phyloP scores from a whole-genome alignment of 192 early-diverging fungal species.

The Rhizoclosmatium globosum region DNA sequence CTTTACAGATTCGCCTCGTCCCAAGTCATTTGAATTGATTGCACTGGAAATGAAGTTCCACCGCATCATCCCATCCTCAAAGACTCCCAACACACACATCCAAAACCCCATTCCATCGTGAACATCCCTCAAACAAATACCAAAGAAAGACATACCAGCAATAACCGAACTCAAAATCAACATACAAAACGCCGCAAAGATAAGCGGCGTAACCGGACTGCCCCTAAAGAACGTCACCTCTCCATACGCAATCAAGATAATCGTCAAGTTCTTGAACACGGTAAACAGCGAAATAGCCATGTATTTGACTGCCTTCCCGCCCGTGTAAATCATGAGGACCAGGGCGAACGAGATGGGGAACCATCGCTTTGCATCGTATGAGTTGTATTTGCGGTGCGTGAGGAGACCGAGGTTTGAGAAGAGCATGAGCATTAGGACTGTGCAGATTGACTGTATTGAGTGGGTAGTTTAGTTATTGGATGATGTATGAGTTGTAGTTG shows the following conservation, averaged over 20 bases:
- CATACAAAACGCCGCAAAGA: slow-evolving; percentile 37
- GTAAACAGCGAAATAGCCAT: slow-evolving; percentile 95
- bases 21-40: no score
- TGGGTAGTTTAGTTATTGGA: not conserved
- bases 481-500: not conserved
- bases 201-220: slow-evolving; percentile 78
- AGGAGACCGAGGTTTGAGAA: slow-evolving; percentile 42
- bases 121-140: no score
- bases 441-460: slow-evolving; percentile 33
- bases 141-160: slow-evolving; percentile 49
- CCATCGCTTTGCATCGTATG: slow-evolving; percentile 57
- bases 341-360: slow-evolving; percentile 86
- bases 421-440: slow-evolving; percentile 58
- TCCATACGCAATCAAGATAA: slow-evolving; percentile 95
- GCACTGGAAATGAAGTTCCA: no score
- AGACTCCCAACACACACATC: no score
- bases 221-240: slow-evolving; percentile 88
- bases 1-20: no score
- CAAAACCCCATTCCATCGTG: no score
- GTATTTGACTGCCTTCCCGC: slow-evolving; percentile 91
- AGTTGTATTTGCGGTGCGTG: slow-evolving; percentile 36
- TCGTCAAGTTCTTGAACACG: slow-evolving; percentile 99
- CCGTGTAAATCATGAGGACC: slow-evolving; percentile 97
- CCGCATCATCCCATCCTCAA: no score
- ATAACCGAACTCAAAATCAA: slow-evolving; percentile 86